Base-by-base conservation (phyloP, 2,329 filamentous ascomycete genomes). In the Thyridium curvatum region DNA sequence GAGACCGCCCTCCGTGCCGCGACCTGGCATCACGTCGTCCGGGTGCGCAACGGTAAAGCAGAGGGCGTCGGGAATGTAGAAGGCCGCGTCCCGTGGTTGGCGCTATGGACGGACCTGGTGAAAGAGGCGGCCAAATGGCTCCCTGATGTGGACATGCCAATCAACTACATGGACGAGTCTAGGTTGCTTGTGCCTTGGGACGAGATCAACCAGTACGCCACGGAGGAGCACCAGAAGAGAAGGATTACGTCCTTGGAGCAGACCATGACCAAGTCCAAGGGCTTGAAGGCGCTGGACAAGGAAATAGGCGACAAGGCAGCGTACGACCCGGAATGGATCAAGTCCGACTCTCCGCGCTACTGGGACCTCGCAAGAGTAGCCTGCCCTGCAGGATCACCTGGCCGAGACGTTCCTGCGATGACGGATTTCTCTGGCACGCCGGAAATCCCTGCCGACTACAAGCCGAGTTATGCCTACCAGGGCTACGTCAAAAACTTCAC, bases 81-180 rank as follows among this genome's bases (percentile, higher is more conserved):
- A 18, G 58, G 54, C 18, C 61, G 55, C 26, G 68, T 70, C 17
- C 56, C 61, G 4, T 72, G 68, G 65, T 48, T 72, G 32, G 51
- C 68, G 49, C 56, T 65, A 16, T 75, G 71, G 71, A 65, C 66
- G 2, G 52, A 56, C 4, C 59, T 78, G 12, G 67, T 81, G 16
- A 47, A 52, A 3, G 70, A 72, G 41, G 74, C 79, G 29, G 68
- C 72, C 18, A 52, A 66, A 12, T 60, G 69, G 36, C 53, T 84
- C 16, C 79, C 79, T 4, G 78, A 84, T 44, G 72, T 84, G 53
- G 78, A 83, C 52, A 80, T 83, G 63, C 72, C 78, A 10, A 75
- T 83, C 60, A 83, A 84, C 51, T 66, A 70, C 38, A 68, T 80
- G 59, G 79, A 83, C 52, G 77, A 84, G 52, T 71, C 79, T 18